Evolutionary conservation across 2,329 filamentous ascomycete species (phyloP), one percentile per base, ranked within the genome.

Genomic region (Arthrobotrys conoides): DNA sequence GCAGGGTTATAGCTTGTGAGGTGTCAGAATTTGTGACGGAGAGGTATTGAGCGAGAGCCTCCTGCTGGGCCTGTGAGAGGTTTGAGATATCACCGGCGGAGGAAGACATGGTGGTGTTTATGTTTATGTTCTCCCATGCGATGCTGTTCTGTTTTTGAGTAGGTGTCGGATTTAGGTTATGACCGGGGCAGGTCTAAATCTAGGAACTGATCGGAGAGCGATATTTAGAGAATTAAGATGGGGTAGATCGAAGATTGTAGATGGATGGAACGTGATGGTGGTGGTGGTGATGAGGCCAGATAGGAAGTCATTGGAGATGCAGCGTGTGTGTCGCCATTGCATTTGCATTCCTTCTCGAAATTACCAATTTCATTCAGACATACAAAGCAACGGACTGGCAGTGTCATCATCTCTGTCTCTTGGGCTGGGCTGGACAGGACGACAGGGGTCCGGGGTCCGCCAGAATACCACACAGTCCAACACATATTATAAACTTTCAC

Each of bases 11-110:
- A 1, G 96, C 94, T 73, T 93, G 90, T 51, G 90, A 88, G 53
- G 90, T 84, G 22, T 93, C 91, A 84, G 97, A 94, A 38, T 79
- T 69, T 27, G 96, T 98, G 64, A 99, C 92, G 65, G 92, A 89
- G 16, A 91, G 93, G 85, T 94, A 97, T 83, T 97, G 95, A 82
- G 97, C 91, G 27, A 99, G 89, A 57, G 93, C 92, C 65, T 91
- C 89, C 84, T 93, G 93, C 86, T 98, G 94, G 81, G 89, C 89
- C 80, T 91, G 86, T 64, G 91, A 92, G 83, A 97, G 91, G 84
- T 91, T 88, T 82, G 88, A 88, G 82, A 92, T 87, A 84, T 93
- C 90, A 76, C 41, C 57, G 18, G 51, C 49, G 38, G 76, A 68
- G 63, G 68, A 67, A 64, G 67, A 78, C 73, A 78, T 78, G 63